A percentile compares a stretch with the other conserved stretches of the same genome.
phyloP scores from a whole-genome alignment of 768 basidiomycete species.

The Leccinum longicurvipes region DNA sequence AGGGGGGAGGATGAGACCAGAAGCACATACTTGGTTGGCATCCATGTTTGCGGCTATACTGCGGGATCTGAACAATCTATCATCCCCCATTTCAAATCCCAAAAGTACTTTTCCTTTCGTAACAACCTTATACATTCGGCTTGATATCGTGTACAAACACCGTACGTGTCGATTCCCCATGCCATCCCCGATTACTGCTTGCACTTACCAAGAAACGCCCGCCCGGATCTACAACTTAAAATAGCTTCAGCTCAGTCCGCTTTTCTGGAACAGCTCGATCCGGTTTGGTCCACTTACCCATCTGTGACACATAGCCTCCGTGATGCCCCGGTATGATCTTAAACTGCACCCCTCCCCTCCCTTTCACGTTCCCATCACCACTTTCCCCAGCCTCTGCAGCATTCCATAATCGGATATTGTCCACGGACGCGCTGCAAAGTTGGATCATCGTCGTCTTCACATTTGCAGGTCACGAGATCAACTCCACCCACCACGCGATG shows the following conservation, averaged over 20 bases:
- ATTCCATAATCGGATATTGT: constrained; percentile 94
- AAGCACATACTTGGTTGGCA: constrained; percentile 22
- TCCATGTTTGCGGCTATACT: constrained; percentile 31
- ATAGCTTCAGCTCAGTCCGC: constrained; percentile 20
- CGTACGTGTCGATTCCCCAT: constrained; percentile 85
- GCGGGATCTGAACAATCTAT: constrained; percentile 29
- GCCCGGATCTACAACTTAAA: constrained; percentile 79
- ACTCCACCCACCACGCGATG: constrained; percentile 72
- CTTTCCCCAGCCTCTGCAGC: constrained; percentile 70
- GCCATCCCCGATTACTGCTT: constrained; percentile 92
- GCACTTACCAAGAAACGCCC: constrained; percentile 85
- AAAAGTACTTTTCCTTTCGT: constrained; percentile 31
- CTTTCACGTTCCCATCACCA: constrained; percentile 60
- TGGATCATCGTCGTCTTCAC: constrained; percentile 20
- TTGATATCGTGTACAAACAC: constrained; percentile 91
- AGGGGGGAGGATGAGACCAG: constrained; percentile 34
- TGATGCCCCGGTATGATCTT: constrained; percentile 96
- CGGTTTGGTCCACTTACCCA: constrained; percentile 59
- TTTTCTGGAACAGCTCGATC: constrained; percentile 21
- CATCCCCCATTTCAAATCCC: constrained; percentile 29
- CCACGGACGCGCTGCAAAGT: constrained; percentile 72
- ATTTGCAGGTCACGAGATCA: constrained; percentile 10
- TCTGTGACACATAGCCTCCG: constrained; percentile 89
- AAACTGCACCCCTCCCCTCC: constrained; percentile 75
- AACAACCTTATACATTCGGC: constrained; percentile 33